These are phyloP conservation scores for Sugiyamaella floridensis DNA, from an alignment of 805 yeast species.

Conservation along the genomic window DNA sequence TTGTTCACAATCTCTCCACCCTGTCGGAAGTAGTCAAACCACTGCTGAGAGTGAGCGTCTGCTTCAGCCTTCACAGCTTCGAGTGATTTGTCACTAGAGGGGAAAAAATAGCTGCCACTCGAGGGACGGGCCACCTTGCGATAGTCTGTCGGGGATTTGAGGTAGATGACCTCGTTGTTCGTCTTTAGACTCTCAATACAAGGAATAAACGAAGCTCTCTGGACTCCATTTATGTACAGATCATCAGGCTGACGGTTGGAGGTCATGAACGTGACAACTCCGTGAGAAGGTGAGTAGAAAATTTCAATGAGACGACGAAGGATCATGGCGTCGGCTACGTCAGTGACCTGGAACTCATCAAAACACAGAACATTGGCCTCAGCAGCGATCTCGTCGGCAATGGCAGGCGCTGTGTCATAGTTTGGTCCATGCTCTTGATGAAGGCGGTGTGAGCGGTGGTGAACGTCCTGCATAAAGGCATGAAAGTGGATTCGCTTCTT, in stretches of 20 bases:
- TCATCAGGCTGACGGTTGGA: constrained; percentile 95
- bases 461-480: constrained; percentile 92
- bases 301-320: constrained; percentile 65
- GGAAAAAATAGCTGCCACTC: constrained; percentile 70
- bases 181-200: constrained; percentile 75
- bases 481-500: constrained; percentile 88
- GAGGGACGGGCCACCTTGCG: constrained; percentile 80
- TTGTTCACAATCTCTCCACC: constrained; percentile 37
- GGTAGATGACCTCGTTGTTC: constrained; percentile 66
- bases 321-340: constrained; percentile 98
- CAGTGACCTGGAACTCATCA: constrained; percentile 97
- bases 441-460: constrained; percentile 76
- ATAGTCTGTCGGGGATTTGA: constrained; percentile 91
- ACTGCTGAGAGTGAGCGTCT: constrained; percentile 54
- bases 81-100: constrained; percentile 51
- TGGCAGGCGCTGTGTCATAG: constrained; percentile 72
- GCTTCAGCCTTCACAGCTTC: constrained; percentile 46
- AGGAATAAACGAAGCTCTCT: constrained; percentile 85
- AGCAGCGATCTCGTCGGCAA: constrained; percentile 78
- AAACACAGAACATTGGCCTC: constrained; percentile 77
- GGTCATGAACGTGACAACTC: constrained; percentile 84
- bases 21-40: constrained; percentile 77
- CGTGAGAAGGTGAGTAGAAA: constrained; percentile 61
- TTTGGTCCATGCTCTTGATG: constrained; percentile 59
- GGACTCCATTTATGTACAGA: constrained; percentile 87